A percentile compares a stretch with the other conserved stretches of the same genome.
These are phyloP conservation scores for Salmacisia buchloeana DNA, from an alignment of 1,284 basidiomycete species.

Conservation along the genomic window DNA sequence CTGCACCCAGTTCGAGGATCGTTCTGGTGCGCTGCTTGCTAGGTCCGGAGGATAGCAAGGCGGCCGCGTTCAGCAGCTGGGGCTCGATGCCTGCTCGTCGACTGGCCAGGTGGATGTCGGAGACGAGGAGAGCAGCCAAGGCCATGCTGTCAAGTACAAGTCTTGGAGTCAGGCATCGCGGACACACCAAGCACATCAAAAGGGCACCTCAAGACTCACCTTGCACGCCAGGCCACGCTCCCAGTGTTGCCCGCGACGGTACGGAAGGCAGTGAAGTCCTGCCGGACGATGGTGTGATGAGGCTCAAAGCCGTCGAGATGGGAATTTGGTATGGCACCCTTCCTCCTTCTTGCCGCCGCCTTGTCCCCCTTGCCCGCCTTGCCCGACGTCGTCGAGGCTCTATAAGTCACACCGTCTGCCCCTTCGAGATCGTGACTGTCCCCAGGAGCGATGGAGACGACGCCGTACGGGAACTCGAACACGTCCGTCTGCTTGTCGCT, in stretches of 20 bases:
- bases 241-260: constrained; percentile 3
- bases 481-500: too few relatives aligned
- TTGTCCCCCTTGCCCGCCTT: too few relatives aligned
- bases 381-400: too few relatives aligned
- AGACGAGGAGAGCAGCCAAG: background rate
- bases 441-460: too few relatives aligned
- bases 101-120: background rate
- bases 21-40: background rate
- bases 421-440: background rate
- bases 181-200: background rate
- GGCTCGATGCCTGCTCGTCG: background rate
- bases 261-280: constrained; percentile 1
- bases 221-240: constrained; percentile 1
- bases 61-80: background rate
- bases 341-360: too few relatives aligned
- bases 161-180: background rate
- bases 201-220: background rate
- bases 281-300: background rate
- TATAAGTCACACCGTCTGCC: too few relatives aligned
- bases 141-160: background rate
- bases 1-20: constrained; percentile 42
- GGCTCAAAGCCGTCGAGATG: too few relatives aligned
- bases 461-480: background rate
- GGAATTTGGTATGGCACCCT: too few relatives aligned
- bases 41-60: background rate